Base-by-base conservation (phyloP, 345 rosid genomes). In the Mercurialis annua region DNA sequence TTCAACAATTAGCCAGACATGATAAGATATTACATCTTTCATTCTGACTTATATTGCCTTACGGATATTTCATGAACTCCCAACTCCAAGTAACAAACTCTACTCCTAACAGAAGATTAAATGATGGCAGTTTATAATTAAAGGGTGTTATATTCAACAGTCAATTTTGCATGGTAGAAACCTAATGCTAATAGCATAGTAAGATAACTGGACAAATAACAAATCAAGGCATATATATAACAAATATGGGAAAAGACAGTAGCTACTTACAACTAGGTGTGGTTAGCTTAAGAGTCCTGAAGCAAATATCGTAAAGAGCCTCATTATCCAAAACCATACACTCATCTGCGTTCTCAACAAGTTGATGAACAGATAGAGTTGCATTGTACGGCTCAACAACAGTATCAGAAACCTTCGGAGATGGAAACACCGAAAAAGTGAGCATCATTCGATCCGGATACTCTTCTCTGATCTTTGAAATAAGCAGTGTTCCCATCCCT, bases 401-500 rank as follows among this genome's bases (percentile, higher is more conserved):
- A 10, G 94, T 88, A 61, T 88, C 94, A 0, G 94, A 88, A 43
- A 88, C 90, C 79, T 88, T 88, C 0, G 94, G 94, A 44, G 94
- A 88, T 8, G 94, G 94, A 72, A 88, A 88, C 62, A 88, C 94
- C 10, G 91, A 88, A 69, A 88, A 86, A 0, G 94, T 88, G 24
- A 88, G 94, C 94, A 88, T 88, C 94, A 88, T 88, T 42, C 91
- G 83, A 62, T 88, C 94, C 3, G 91, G 89, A 66, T 88, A 86
- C 77, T 88, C 91, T 71, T 86, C 89, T 58, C 91, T 80, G 21
- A 86, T 86, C 77, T 88, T 86, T 10, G 91, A 88, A 63, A 88
- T 86, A 61, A 88, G 66, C 43, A 88, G 79, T 3, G 94, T 88
- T 38, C 94, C 94, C 94, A 88, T 88, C 55, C 94, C 94, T 29